Percentiles rank a stretch among this genome's conserved stretches.
Evolutionary conservation across 495 filamentous ascomycete genomes (phyloP).

Genomic region (Aspergillus wentii): DNA sequence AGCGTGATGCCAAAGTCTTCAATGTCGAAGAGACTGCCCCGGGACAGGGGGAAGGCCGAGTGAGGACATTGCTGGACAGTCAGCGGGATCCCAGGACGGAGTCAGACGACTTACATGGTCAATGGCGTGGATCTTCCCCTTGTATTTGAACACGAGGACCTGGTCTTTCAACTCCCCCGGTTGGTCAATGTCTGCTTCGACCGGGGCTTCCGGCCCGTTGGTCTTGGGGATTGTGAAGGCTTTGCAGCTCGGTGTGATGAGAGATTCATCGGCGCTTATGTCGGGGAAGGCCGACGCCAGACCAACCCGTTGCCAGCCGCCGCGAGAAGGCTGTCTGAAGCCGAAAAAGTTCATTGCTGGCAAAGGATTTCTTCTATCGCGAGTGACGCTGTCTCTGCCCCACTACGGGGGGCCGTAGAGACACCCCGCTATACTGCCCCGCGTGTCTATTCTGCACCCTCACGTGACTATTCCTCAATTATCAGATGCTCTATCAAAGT

Average conservation of each 20-base stretch:
- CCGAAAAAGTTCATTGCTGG: neutral
- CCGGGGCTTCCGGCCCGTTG: slow-evolving; percentile 19
- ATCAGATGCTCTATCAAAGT: no score
- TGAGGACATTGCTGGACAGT: slow-evolving; percentile 53
- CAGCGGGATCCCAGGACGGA: neutral
- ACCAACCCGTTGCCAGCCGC: slow-evolving; percentile 35
- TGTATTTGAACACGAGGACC: slow-evolving; percentile 53
- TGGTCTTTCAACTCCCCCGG: slow-evolving; percentile 49
- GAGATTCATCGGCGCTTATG: slow-evolving; percentile 27
- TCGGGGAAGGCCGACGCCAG: slow-evolving; percentile 48
- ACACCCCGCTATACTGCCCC: no score
- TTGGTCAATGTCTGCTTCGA: slow-evolving; percentile 35
- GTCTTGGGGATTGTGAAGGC: slow-evolving; percentile 46
- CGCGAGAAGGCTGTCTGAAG: slow-evolving; percentile 11
- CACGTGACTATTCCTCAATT: no score
- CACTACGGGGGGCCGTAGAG: no score
- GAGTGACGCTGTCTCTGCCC: no score
- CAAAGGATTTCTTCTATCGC: no score
- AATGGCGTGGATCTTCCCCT: slow-evolving; percentile 53
- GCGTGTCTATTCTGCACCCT: no score
- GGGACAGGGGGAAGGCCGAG: slow-evolving; percentile 51
- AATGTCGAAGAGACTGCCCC: slow-evolving; percentile 55
- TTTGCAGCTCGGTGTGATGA: slow-evolving; percentile 44
- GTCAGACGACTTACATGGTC: slow-evolving; percentile 47
- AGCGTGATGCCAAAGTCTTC: slow-evolving; percentile 53